A percentile compares a stretch with the other conserved stretches of the same genome.
Evolutionary conservation across 1,284 basidiomycete genomes (phyloP).

Genomic region (Ceratorhiza oryzae-sativae): DNA sequence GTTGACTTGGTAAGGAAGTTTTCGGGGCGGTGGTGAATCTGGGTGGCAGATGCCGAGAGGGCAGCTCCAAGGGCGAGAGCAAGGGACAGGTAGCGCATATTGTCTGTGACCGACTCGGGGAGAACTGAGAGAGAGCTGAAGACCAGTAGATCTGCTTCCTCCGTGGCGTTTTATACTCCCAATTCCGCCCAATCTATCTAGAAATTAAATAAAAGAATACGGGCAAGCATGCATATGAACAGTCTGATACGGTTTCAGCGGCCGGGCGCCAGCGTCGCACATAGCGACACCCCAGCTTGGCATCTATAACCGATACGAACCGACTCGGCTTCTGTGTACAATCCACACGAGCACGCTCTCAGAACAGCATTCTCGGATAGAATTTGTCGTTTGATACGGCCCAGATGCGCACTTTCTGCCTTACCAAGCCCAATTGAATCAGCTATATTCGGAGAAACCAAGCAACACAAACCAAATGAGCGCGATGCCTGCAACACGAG

Average conservation of each 20-base stretch:
- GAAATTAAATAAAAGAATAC: neutral
- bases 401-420: neutral
- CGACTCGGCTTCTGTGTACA: constrained; percentile 5
- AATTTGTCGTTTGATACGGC: neutral
- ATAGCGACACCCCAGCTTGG: constrained; percentile 2
- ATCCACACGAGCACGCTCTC: too few relatives aligned
- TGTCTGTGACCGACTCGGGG: neutral
- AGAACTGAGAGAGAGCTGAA: neutral
- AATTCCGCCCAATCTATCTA: neutral
- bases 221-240: neutral
- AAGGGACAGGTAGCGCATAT: constrained; percentile 25
- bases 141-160: neutral
- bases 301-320: constrained; percentile 28
- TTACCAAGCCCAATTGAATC: neutral
- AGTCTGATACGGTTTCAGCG: neutral
- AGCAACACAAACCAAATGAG: neutral
- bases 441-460: neutral
- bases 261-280: neutral
- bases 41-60: constrained; percentile 53
- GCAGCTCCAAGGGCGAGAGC: constrained; percentile 29
- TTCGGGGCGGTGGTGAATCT: constrained; percentile 63
- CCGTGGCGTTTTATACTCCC: neutral
- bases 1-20: constrained; percentile 53
- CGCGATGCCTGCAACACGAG: neutral
- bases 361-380: neutral